These are phyloP conservation scores for Chaetoscypha palmicola DNA, from an alignment of 2,329 filamentous ascomycete genomes.

Conservation along the genomic window DNA sequence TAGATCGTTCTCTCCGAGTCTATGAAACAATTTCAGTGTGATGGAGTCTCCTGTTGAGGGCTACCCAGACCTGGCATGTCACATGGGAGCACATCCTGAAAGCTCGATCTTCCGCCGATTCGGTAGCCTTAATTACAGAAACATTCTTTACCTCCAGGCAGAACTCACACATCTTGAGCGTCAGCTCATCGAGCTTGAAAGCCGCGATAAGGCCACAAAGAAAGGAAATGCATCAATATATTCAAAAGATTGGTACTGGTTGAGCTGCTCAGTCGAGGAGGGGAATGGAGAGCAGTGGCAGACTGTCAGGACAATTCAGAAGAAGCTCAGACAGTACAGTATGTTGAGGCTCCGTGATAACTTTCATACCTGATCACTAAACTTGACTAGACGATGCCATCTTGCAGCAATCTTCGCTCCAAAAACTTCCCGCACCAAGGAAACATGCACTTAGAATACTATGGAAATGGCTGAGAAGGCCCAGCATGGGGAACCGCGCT, in stretches of 20 bases:
- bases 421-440: not conserved
- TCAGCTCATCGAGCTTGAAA: conserved; percentile 3
- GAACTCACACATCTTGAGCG: conserved; percentile 8
- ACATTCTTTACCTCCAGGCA: conserved; percentile 10
- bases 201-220: not conserved
- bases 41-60: conserved; percentile 1
- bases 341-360: not conserved
- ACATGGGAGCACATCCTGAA: conserved; percentile 1
- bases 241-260: conserved; percentile 11
- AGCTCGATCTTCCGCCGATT: conserved; percentile 6
- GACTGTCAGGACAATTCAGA: conserved; percentile 2
- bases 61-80: conserved; percentile 2
- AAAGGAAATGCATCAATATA: conserved; percentile 1
- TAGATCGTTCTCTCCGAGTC: too few relatives aligned
- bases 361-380: not conserved
- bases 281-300: conserved; percentile 1
- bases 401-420: not conserved
- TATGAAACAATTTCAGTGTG: too few relatives aligned
- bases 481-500: not conserved
- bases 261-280: not conserved
- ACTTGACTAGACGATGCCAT: conserved; percentile 1
- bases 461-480: conserved; percentile 1
- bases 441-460: not conserved
- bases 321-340: conserved; percentile 5
- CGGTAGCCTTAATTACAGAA: conserved; percentile 1